Evolutionary conservation across 768 basidiomycete species (phyloP).

Genomic region (Amanita phalloides): DNA sequence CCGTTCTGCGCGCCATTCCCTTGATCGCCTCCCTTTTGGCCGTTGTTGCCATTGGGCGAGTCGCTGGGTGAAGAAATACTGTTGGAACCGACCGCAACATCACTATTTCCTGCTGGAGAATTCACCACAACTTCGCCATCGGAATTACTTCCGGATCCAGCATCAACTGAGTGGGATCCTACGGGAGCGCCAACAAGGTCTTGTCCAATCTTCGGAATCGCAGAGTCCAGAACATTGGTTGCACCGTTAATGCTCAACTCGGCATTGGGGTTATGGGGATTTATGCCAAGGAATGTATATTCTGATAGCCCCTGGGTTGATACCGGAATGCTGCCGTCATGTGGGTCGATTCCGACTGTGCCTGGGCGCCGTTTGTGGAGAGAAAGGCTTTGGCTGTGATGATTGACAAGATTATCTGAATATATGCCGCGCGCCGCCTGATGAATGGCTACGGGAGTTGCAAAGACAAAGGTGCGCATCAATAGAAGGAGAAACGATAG

Average conservation of each 20-base stretch:
- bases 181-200: too few species aligned
- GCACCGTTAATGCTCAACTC: neutral
- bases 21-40: neutral
- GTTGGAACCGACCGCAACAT: neutral
- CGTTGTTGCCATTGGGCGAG: neutral
- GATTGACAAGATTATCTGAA: neutral
- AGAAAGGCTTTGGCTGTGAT: neutral
- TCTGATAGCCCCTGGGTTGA: neutral
- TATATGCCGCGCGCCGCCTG: neutral
- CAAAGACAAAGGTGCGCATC: neutral
- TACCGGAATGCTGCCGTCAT: too few species aligned
- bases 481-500: conserved; percentile 4
- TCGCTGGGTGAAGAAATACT: neutral
- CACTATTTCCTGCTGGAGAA: neutral
- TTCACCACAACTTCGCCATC: neutral
- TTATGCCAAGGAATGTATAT: neutral
- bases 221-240: neutral
- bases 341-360: too few species aligned
- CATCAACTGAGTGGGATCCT: neutral
- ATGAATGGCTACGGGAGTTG: neutral
- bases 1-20: neutral
- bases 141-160: neutral
- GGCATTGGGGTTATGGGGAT: neutral
- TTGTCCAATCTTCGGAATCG: neutral
- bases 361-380: too few species aligned